These are phyloP conservation scores for Populus alba DNA, from an alignment of 345 rosid species.

Conservation along the genomic window DNA sequence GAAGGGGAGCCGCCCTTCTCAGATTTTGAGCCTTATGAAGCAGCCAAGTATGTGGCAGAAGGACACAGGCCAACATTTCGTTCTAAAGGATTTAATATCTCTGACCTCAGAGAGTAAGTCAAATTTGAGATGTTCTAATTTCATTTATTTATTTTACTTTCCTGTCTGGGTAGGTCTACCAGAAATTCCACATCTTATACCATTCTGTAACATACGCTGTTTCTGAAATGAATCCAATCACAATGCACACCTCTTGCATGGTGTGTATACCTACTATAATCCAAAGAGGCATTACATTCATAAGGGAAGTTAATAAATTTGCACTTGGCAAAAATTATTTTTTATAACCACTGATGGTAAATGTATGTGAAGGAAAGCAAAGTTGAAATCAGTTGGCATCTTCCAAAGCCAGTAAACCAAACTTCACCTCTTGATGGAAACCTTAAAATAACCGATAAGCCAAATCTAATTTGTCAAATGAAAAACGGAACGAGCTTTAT, in stretches of 20 bases:
- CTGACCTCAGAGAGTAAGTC: conserved; percentile 83
- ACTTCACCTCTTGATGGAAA: neutral
- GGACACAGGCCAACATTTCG: conserved; percentile 85
- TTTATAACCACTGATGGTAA: neutral
- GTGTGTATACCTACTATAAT: no score
- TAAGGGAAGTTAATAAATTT: neutral
- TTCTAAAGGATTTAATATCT: conserved; percentile 58
- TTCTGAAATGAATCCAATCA: neutral
- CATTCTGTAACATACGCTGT: neutral
- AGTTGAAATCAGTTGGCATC: neutral
- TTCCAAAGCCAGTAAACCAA: neutral
- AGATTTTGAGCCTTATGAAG: conserved; percentile 85
- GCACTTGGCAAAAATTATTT: neutral
- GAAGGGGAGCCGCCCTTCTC: conserved; percentile 94
- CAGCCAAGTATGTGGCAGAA: conserved; percentile 87
- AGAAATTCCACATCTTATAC: neutral
- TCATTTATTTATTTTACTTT: neutral
- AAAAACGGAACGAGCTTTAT: neutral
- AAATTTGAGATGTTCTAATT: conserved; percentile 4
- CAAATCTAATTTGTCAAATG: neutral
- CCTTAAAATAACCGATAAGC: neutral
- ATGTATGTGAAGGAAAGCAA: neutral
- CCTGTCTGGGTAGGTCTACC: neutral
- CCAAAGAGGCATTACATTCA: neutral
- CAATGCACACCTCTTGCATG: neutral